phyloP scores from a whole-genome alignment of 1,284 basidiomycete species.

The Tilletia caries region DNA sequence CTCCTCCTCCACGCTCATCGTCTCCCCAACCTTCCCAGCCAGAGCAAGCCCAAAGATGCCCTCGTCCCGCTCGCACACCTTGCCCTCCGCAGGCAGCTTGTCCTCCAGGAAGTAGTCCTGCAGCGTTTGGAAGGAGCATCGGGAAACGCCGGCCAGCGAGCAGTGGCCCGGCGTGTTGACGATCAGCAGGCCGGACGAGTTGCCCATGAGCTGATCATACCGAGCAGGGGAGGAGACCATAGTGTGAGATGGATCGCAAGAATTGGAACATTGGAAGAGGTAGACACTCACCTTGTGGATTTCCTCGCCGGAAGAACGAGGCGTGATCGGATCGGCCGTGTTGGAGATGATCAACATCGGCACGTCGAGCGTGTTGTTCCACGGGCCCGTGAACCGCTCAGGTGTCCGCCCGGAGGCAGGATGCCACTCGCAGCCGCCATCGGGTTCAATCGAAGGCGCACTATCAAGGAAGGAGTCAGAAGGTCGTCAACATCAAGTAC shows the following conservation, averaged over 20 bases:
- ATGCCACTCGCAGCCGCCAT: slow-evolving; percentile 7
- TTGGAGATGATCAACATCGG: slow-evolving; percentile 28
- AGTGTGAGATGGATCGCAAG: background rate
- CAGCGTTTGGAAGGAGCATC: slow-evolving; percentile 14
- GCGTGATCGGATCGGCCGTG: slow-evolving; percentile 29
- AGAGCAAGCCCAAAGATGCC: slow-evolving; percentile 14
- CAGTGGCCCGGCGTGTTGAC: slow-evolving; percentile 23
- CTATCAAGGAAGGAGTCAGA: background rate
- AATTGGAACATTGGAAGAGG: background rate
- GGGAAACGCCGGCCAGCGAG: slow-evolving; percentile 19
- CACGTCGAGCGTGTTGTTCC: slow-evolving; percentile 21
- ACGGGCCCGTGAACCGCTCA: slow-evolving; percentile 15
- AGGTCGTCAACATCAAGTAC: background rate
- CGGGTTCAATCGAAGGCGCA: background rate
- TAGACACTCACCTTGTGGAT: slow-evolving; percentile 13
- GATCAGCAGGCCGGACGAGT: slow-evolving; percentile 22
- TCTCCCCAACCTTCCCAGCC: background rate
- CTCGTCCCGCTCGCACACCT: slow-evolving; percentile 18
- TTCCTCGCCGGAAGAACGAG: slow-evolving; percentile 18
- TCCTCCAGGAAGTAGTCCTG: slow-evolving; percentile 21
- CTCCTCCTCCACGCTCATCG: too few relatives aligned
- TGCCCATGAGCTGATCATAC: slow-evolving; percentile 17
- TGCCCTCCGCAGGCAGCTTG: slow-evolving; percentile 16
- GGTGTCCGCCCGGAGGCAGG: background rate
- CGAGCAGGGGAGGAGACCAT: background rate